A percentile compares a stretch with the other conserved stretches of the same genome.
Conservation (phyloP, 148 eudicot genomes). For the Drosera capensis region DNA sequence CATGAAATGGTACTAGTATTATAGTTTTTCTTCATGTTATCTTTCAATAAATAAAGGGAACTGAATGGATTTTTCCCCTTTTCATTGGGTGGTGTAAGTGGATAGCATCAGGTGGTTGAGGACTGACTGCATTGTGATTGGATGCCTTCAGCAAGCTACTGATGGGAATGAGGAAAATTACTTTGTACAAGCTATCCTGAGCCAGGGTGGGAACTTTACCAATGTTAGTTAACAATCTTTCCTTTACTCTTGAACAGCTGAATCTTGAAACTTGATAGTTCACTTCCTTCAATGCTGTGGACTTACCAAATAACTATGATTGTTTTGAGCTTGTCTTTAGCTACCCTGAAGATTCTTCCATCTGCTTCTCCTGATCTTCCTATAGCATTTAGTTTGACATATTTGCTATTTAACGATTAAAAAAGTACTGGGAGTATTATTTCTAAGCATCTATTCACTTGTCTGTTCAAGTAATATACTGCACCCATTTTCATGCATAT, state of each 20-base stretch:
- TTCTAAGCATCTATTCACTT: no score
- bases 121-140: slow-evolving; percentile 65
- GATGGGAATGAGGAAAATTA: slow-evolving; percentile 63
- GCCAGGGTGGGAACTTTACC: slow-evolving; percentile 30
- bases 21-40: no score
- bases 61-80: background rate
- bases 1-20: no score
- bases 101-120: slow-evolving; percentile 84
- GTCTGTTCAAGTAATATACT: no score
- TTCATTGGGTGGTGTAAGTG: slow-evolving; percentile 31
- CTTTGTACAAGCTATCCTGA: slow-evolving; percentile 57
- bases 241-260: background rate
- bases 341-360: no score
- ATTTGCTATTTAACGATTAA: no score
- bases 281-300: background rate
- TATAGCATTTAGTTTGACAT: no score
- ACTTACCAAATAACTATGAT: background rate
- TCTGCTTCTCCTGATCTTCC: no score
- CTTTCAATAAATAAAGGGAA: no score
- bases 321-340: no score
- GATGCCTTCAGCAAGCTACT: slow-evolving; percentile 40
- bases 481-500: no score
- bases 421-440: no score
- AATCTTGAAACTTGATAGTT: background rate
- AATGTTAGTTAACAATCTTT: slow-evolving; percentile 36